Percentiles rank a stretch among this genome's conserved stretches.
Conservation (phyloP, 805 yeast species). For the Saturnispora mendoncae region DNA sequence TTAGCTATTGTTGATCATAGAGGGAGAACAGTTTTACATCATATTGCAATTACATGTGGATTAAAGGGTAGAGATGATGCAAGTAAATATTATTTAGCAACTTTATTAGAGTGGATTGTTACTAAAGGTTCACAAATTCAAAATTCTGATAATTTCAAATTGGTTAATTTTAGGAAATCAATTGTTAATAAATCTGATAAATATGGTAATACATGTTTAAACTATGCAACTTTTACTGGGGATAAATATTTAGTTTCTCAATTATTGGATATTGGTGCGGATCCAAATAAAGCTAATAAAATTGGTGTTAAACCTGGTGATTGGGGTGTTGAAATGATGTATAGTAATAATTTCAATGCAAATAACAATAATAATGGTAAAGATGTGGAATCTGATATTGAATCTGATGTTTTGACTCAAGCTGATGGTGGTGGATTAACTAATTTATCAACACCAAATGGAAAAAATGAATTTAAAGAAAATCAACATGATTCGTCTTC, state of each 20-base stretch:
- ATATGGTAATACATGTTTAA: slow-evolving; percentile 92
- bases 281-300: slow-evolving; percentile 66
- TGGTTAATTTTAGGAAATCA: slow-evolving; percentile 52
- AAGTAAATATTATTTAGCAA: slow-evolving; percentile 62
- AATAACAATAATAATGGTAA: slow-evolving; percentile 2
- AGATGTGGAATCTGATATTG: background rate
- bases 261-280: slow-evolving; percentile 81
- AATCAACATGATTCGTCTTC: background rate
- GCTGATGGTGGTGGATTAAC: background rate
- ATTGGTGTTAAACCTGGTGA: slow-evolving; percentile 83
- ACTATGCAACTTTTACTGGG: slow-evolving; percentile 85
- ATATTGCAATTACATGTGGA: slow-evolving; percentile 73
- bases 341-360: background rate
- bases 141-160: slow-evolving; percentile 33
- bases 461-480: background rate
- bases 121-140: slow-evolving; percentile 38
- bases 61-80: slow-evolving; percentile 67
- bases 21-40: slow-evolving; percentile 78
- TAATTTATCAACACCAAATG: background rate
- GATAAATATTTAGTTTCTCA: slow-evolving; percentile 73
- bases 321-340: slow-evolving; percentile 55
- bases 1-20: slow-evolving; percentile 55
- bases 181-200: slow-evolving; percentile 84
- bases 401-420: background rate
- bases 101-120: slow-evolving; percentile 71